A percentile compares a stretch with the other conserved stretches of the same genome.
phyloP scores from a whole-genome alignment of 495 filamentous ascomycete species.

The Daldinia vernicosa region DNA sequence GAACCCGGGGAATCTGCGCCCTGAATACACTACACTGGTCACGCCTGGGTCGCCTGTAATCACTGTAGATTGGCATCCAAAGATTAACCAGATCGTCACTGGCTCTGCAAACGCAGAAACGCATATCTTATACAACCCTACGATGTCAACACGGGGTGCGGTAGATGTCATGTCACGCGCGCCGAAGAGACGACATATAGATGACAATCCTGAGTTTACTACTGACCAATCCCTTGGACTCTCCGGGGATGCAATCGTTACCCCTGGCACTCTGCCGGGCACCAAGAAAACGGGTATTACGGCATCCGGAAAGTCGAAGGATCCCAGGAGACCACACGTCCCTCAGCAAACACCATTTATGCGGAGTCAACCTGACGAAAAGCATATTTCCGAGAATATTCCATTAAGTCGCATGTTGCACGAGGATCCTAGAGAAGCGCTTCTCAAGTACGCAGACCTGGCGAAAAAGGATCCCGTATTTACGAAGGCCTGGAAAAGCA shows the following conservation, averaged over 20 bases:
- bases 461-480: conserved; percentile 94
- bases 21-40: conserved; percentile 85
- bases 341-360: conserved; percentile 90
- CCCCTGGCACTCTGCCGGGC: conserved; percentile 64
- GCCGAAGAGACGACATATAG: conserved; percentile 91
- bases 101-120: conserved; percentile 90
- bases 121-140: conserved; percentile 90
- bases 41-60: conserved; percentile 85
- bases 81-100: conserved; percentile 94
- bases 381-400: conserved; percentile 85
- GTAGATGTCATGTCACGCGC: conserved; percentile 91
- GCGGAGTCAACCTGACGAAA: conserved; percentile 88
- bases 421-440: conserved; percentile 93
- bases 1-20: conserved; percentile 85
- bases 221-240: conserved; percentile 81
- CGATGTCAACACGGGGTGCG: conserved; percentile 79
- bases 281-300: conserved; percentile 67
- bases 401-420: conserved; percentile 94
- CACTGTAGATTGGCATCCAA: conserved; percentile 88
- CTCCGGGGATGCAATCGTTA: conserved; percentile 82
- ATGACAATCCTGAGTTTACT: conserved; percentile 87
- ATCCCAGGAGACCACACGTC: conserved; percentile 81
- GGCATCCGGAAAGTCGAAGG: conserved; percentile 78
- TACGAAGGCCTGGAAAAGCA: conserved; percentile 90
- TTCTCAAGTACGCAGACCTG: conserved; percentile 94